phyloP scores from a whole-genome alignment of 345 rosid genomes.

The Hypericum perforatum region DNA sequence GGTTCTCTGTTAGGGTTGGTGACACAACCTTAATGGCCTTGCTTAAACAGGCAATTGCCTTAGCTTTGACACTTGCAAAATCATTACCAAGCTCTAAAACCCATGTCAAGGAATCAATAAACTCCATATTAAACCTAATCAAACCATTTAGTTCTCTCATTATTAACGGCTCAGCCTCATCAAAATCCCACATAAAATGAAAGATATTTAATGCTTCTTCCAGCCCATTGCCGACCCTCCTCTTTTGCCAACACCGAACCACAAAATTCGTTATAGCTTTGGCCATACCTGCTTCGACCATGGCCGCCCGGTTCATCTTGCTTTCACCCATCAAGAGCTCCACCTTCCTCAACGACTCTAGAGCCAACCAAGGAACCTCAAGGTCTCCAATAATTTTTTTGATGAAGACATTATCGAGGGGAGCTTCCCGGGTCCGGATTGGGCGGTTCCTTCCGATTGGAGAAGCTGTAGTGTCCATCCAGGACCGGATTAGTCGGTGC shows the following conservation, averaged over 20 bases:
- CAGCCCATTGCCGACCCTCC: conserved; percentile 13
- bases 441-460: background rate
- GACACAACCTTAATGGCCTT: conserved; percentile 12
- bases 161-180: background rate
- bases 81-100: conserved; percentile 10
- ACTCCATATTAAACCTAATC: conserved; percentile 18
- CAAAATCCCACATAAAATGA: conserved; percentile 21
- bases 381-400: conserved; percentile 27
- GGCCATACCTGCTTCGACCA: conserved; percentile 25
- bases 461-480: conserved; percentile 24
- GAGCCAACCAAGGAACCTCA: background rate
- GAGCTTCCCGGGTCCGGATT: conserved; percentile 25
- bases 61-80: conserved; percentile 12
- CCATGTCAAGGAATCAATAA: conserved; percentile 36
- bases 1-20: conserved; percentile 14
- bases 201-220: conserved; percentile 31
- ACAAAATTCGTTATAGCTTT: conserved; percentile 21
- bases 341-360: conserved; percentile 20
- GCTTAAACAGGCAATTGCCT: conserved; percentile 22
- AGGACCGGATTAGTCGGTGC: conserved; percentile 40
- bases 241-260: conserved; percentile 14
- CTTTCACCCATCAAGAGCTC: conserved; percentile 21
- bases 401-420: conserved; percentile 15
- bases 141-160: conserved; percentile 14
- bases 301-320: conserved; percentile 23